Base-by-base conservation (phyloP, 495 filamentous ascomycete species). In the Patellaria atrata region DNA sequence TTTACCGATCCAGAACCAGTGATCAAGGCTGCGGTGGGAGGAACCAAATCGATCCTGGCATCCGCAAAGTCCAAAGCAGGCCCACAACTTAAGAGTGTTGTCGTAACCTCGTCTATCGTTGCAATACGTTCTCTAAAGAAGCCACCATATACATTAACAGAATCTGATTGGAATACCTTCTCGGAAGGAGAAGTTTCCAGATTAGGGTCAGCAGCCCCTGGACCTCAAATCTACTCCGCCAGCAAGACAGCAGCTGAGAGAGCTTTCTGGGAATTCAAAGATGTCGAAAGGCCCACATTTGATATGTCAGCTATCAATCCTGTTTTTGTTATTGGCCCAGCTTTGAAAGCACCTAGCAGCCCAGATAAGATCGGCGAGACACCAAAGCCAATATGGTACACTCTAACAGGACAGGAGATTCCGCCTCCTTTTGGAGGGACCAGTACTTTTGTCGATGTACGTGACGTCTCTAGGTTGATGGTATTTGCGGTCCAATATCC, bases 31-130 rank as follows among this genome's bases (percentile, higher is more conserved):
- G 32, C 43, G 17, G 19, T 46, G 2, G 16, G 38, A 17, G 43
- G 43, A 27, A 41, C 43, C 11, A 32, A 18, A 12, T 29, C 38
- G 8, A 32, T 46, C 12, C 38, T 46, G 7, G 23, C 37, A 14
- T 41, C 38, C 17, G 43, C 43, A 2, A n/a, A n/a, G n/a, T 27
- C 34, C 5, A 46, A 41, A 17, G 32, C 33, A 7, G 47, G 38
- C 7, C 32, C 43, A 8, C 20, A 33, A 11, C 43, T 46, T 19
- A 41, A 41, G 22, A 46, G 32, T 20, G 26, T 46, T 2, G 33
- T 64, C 14, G 37, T 56, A 14, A 55, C 62, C 50, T 63, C 60
- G 5, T 64, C 61, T 16, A 47, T 60, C 27, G 56, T 46, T 0
- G 57, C 65, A 6, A 19, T 62, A 23, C 26, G 21, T 12, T 26